phyloP scores from a whole-genome alignment of 148 eudicot genomes.

The Euryodendron excelsum region DNA sequence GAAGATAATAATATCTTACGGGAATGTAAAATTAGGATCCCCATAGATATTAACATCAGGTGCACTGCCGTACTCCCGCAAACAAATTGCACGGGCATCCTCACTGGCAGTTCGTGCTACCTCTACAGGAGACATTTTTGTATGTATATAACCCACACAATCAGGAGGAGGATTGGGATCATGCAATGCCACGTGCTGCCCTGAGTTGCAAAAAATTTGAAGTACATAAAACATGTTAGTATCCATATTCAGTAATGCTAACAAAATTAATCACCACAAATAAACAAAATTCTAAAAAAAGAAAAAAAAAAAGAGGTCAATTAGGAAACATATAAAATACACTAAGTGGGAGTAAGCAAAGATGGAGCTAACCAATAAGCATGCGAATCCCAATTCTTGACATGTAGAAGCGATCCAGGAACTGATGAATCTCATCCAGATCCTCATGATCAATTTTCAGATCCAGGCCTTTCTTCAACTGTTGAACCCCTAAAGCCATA shows the following conservation, averaged over 20 bases:
- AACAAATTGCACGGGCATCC: conserved; percentile 84
- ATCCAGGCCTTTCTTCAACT: conserved; percentile 73
- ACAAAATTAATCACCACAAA: not conserved
- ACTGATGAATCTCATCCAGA: conserved; percentile 82
- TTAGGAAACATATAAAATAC: not conserved
- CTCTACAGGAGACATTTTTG: conserved; percentile 90
- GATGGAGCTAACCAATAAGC: conserved; percentile 78
- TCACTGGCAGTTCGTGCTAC: conserved; percentile 84
- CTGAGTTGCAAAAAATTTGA: conserved; percentile 39
- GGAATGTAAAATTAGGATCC: conserved; percentile 81
- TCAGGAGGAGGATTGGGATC: conserved; percentile 77
- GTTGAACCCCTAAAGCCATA: conserved; percentile 92
- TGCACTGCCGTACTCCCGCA: conserved; percentile 79
- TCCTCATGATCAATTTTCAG: conserved; percentile 57
- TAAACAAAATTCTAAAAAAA: not conserved
- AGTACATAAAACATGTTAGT: conserved; percentile 17
- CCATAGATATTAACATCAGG: conserved; percentile 82
- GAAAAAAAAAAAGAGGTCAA: not conserved
- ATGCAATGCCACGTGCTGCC: conserved; percentile 93
- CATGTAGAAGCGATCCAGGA: conserved; percentile 93
- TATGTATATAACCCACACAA: conserved; percentile 79
- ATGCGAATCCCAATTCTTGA: conserved; percentile 95
- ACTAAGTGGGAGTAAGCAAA: not conserved
- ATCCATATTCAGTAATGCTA: not conserved
- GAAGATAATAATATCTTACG: conserved; percentile 46